A percentile compares a stretch with the other conserved stretches of the same genome.
phyloP scores from a whole-genome alignment of 306 rosid species.

The Rosa persica region DNA sequence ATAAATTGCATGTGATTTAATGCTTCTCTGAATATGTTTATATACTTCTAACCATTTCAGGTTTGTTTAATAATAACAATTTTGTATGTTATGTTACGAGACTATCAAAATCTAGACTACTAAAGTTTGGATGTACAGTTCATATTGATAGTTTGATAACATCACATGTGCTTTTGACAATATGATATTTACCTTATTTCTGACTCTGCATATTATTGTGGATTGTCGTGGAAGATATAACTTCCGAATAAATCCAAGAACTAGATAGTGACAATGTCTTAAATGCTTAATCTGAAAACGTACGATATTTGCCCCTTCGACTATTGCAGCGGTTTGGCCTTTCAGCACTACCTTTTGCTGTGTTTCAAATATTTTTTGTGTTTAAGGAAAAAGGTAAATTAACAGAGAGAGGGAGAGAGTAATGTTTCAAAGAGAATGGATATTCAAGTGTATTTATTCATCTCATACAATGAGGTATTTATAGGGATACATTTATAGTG shows the following conservation, averaged over 20 bases:
- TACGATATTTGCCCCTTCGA: slow-evolving; percentile 72
- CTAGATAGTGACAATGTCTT: slow-evolving; percentile 17
- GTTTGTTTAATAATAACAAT: background rate
- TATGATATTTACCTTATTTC: background rate
- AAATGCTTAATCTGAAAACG: slow-evolving; percentile 50
- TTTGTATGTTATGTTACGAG: background rate
- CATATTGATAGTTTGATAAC: background rate
- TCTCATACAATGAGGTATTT: too few relatives aligned
- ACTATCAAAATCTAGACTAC: background rate
- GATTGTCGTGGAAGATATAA: slow-evolving; percentile 36
- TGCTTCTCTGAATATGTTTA: background rate
- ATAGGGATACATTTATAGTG: too few relatives aligned
- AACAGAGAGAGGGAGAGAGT: too few relatives aligned
- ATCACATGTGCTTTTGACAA: background rate
- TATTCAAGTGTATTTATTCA: too few relatives aligned
- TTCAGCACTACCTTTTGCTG: background rate
- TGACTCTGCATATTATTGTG: too few relatives aligned
- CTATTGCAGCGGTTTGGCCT: slow-evolving; percentile 65
- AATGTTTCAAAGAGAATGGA: too few relatives aligned
- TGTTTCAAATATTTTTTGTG: background rate
- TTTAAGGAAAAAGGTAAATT: too few relatives aligned
- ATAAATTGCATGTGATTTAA: background rate
- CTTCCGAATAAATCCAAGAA: slow-evolving; percentile 34
- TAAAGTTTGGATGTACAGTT: background rate
- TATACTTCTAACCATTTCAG: background rate